Evolutionary conservation across 768 basidiomycete genomes (phyloP), one percentile per base, ranked within the genome.

Genomic region (Strobilomyces confusus): DNA sequence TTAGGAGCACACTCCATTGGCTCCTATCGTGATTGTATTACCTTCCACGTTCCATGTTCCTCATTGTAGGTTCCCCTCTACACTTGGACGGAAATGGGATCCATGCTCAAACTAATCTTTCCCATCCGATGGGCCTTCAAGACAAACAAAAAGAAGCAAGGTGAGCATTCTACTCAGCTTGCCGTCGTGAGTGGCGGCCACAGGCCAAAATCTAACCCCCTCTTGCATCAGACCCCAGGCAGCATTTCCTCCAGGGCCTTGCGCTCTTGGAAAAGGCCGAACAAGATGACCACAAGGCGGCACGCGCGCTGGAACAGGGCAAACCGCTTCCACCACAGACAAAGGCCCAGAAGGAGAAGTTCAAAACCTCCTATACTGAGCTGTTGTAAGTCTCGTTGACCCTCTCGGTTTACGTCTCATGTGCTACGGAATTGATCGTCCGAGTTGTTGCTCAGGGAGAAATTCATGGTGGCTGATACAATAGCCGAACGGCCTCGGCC

Each of bases 231-330:
- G 62, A 52, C 29, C 34, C 61, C 9, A 47, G 48, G 34, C 17
- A 0, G 17, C 6, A 44, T 25, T 36, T 52, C 34, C 22, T 61
- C 43, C 23, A 45, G 14, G 33, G 23, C 22, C 20, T 64, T 13
- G 55, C 47, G 2, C 41, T 63, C 17, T 25, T 64, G n/a, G 59
- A 63, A 40, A 4, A 8, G 6, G 59, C 44, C 5, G 59, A 64
- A 44, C 49, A 34, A 3, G 62, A 64, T 20, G 63, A 63, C 12
- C 15, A 61, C 15, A 9, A 42, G 6, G 29, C 59, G 26, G 63
- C 62, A 14, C 58, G 75, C 36, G 73, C 77, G 1, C 52, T 78
- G 15, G 55, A 70, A 36, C 62, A 66, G 4, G 75, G 72, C 1
- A 49, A 50, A 22, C 8, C 48, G 1, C 49, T 68, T 44, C 68